A percentile compares a stretch with the other conserved stretches of the same genome.
These are phyloP conservation scores for Leishmania tropica DNA, from an alignment of 208 protist genomes.

Conservation along the genomic window DNA sequence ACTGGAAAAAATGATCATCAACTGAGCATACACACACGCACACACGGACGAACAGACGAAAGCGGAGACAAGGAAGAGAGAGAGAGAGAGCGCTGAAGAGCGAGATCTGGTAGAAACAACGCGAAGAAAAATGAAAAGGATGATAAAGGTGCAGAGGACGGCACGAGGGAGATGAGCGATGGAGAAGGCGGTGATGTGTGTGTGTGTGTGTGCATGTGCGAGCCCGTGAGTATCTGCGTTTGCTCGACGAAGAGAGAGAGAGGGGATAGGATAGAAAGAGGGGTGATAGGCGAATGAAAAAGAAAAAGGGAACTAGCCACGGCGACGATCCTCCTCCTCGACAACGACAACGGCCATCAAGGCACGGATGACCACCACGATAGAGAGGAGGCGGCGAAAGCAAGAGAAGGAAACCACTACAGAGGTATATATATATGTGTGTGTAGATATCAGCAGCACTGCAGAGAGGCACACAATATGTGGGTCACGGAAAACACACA, in stretches of 20 bases:
- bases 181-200: neutral
- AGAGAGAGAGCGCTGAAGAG: neutral
- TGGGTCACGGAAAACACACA: neutral
- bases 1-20: neutral
- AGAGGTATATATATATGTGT: neutral
- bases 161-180: neutral
- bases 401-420: neutral
- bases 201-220: no score
- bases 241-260: no score
- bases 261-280: no score
- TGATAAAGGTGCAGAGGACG: neutral
- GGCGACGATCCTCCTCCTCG: neutral
- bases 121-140: neutral
- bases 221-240: no score
- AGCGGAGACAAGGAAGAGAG: neutral
- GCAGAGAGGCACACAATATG: no score
- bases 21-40: neutral
- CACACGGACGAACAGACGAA: neutral
- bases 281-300: no score
- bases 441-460: neutral
- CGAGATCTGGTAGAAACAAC: neutral
- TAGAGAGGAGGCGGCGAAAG: neutral
- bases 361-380: no score
- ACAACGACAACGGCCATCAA: neutral
- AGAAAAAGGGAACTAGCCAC: neutral